A percentile compares a stretch with the other conserved stretches of the same genome.
phyloP scores from a whole-genome alignment of 148 eudicot genomes.

The Pharnaceum exiguum region DNA sequence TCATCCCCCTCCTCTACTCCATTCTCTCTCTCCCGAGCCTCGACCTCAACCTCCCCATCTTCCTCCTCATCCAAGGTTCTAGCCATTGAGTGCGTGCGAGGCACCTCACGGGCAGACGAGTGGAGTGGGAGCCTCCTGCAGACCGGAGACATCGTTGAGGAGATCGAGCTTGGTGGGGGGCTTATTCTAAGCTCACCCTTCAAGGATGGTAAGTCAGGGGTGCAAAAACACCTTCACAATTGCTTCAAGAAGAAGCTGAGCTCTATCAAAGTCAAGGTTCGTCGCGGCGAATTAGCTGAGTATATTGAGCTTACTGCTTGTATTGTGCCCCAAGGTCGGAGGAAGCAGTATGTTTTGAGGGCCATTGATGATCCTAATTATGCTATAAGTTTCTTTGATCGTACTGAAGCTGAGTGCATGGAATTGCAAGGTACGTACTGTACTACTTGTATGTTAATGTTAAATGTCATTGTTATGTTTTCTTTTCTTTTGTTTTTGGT shows the following conservation, averaged over 20 bases:
- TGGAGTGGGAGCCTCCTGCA: slow-evolving; percentile 75
- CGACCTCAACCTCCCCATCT: not conserved
- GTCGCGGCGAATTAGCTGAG: slow-evolving; percentile 46
- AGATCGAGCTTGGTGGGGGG: slow-evolving; percentile 42
- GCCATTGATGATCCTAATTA: slow-evolving; percentile 79
- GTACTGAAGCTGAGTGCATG: slow-evolving; percentile 64
- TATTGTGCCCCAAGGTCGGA: slow-evolving; percentile 59
- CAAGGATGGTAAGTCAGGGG: slow-evolving; percentile 56
- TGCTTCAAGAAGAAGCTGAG: slow-evolving; percentile 52
- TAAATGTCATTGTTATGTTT: not conserved
- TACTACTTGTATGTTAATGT: not conserved
- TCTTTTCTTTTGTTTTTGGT: not conserved
- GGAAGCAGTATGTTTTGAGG: slow-evolving; percentile 62
- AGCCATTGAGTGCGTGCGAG: slow-evolving; percentile 68
- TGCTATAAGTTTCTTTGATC: slow-evolving; percentile 69
- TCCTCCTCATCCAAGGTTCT: slow-evolving; percentile 27
- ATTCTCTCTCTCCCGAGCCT: not conserved
- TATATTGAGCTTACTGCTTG: slow-evolving; percentile 65
- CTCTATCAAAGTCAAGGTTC: slow-evolving; percentile 49
- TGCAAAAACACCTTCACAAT: slow-evolving; percentile 56
- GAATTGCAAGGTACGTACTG: slow-evolving; percentile 52
- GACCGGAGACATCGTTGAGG: slow-evolving; percentile 82
- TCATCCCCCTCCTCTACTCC: slow-evolving; percentile 3
- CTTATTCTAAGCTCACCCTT: slow-evolving; percentile 44
- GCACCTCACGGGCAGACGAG: slow-evolving; percentile 71